phyloP scores from a whole-genome alignment of 495 filamentous ascomycete genomes.

The Immersiella caudata region DNA sequence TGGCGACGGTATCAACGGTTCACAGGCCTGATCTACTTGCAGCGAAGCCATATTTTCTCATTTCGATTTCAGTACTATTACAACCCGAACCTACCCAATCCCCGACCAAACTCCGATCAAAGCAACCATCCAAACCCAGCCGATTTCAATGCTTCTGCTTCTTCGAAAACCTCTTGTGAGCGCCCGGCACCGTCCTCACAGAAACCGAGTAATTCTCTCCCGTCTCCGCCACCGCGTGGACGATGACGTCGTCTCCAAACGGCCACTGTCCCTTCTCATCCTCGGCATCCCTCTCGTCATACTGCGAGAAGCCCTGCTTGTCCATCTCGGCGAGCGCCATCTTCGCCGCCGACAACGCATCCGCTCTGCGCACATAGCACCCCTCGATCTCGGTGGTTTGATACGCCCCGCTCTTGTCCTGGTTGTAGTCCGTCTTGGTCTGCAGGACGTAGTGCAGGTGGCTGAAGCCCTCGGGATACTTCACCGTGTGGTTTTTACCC shows the following conservation, averaged over 20 bases:
- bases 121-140: not conserved
- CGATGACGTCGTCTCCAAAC: slow-evolving; percentile 48
- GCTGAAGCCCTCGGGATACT: slow-evolving; percentile 32
- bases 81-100: not conserved
- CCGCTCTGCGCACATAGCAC: slow-evolving; percentile 35
- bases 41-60: not conserved
- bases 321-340: slow-evolving; percentile 27
- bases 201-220: slow-evolving; percentile 46
- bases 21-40: not conserved
- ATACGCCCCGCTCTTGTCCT: slow-evolving; percentile 34
- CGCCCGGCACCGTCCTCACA: slow-evolving; percentile 34
- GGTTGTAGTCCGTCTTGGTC: slow-evolving; percentile 44
- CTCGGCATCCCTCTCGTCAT: slow-evolving; percentile 39
- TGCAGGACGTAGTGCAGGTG: slow-evolving; percentile 49
- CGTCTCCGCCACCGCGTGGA: slow-evolving; percentile 45
- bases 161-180: slow-evolving; percentile 28
- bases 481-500: slow-evolving; percentile 22
- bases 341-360: slow-evolving; percentile 38
- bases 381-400: slow-evolving; percentile 46
- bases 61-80: not conserved
- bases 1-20: not conserved
- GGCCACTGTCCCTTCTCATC: slow-evolving; percentile 37
- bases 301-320: slow-evolving; percentile 41
- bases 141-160: not conserved
- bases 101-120: not conserved